Evolutionary conservation across 176 grass and related monocot species (phyloP).

Genomic region (Otatea glauca): DNA sequence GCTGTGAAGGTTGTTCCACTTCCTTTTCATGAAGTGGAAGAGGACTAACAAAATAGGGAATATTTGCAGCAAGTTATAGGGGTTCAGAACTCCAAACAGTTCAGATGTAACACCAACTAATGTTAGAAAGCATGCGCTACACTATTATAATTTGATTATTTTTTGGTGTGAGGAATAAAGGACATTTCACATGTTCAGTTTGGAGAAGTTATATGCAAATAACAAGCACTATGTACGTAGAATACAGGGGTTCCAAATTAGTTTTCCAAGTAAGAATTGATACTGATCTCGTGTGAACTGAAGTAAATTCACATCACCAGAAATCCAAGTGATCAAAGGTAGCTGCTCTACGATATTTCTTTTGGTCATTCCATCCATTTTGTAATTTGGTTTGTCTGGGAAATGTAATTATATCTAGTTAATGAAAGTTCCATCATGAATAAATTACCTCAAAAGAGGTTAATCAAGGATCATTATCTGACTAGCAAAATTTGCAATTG

Average conservation of each 20-base stretch:
- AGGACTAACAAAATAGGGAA: conserved; percentile 45
- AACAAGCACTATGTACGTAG: conserved; percentile 22
- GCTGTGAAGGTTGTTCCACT: conserved; percentile 73
- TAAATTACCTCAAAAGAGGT: conserved; percentile 38
- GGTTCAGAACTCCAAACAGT: conserved; percentile 45
- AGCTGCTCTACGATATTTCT: conserved; percentile 2
- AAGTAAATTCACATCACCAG: conserved; percentile 16
- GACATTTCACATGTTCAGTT: conserved; percentile 3
- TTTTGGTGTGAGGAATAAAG: conserved; percentile 49
- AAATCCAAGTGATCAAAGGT: background rate
- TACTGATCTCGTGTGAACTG: conserved; percentile 23
- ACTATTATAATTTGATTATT: conserved; percentile 48
- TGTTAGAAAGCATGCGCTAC: conserved; percentile 48
- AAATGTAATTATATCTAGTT: conserved; percentile 34
- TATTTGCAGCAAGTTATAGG: conserved; percentile 31
- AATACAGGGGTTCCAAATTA: conserved; percentile 31
- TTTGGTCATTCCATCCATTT: conserved; percentile 27
- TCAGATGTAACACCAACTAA: conserved; percentile 62
- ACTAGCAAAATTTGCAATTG: background rate
- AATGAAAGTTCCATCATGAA: conserved; percentile 1
- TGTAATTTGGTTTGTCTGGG: conserved; percentile 29
- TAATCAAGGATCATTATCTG: background rate
- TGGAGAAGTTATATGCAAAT: conserved; percentile 41
- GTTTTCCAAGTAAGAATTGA: conserved; percentile 25
- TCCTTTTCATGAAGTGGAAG: conserved; percentile 77